Evolutionary conservation across 352 stramenopile genomes (phyloP).

Genomic region (Ophiocytium majus): DNA sequence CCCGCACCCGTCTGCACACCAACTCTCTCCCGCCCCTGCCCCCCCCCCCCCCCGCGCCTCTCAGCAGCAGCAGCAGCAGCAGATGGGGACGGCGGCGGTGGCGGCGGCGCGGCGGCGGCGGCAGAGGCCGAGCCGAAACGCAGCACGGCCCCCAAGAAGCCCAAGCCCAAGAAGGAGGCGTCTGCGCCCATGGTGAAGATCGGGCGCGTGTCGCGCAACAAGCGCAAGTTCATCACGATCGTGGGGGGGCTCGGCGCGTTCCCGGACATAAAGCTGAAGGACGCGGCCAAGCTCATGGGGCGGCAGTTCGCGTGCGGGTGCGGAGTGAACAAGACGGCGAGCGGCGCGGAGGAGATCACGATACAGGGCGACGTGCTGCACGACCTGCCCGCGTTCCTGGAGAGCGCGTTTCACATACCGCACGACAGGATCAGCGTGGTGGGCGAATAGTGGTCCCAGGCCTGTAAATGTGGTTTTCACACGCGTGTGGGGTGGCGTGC

Average conservation of each 20-base stretch:
- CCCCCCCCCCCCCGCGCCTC: background rate
- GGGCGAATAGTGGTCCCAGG: slow-evolving; percentile 12
- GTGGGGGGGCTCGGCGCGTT: slow-evolving; percentile 52
- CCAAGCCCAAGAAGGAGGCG: slow-evolving; percentile 30
- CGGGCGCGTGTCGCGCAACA: slow-evolving; percentile 48
- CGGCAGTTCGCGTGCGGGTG: slow-evolving; percentile 53
- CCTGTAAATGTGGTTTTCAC: no score
- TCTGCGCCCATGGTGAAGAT: slow-evolving; percentile 49
- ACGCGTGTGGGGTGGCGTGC: no score
- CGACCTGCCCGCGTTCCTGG: slow-evolving; percentile 50
- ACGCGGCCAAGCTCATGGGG: slow-evolving; percentile 55
- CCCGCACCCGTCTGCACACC: background rate
- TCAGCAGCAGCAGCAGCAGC: background rate
- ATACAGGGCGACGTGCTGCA: slow-evolving; percentile 57
- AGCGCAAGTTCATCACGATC: slow-evolving; percentile 55
- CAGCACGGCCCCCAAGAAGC: slow-evolving; percentile 34
- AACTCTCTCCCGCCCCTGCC: background rate
- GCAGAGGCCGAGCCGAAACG: background rate
- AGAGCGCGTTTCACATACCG: slow-evolving; percentile 40
- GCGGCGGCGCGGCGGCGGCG: background rate
- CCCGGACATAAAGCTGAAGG: slow-evolving; percentile 57
- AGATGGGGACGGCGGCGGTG: background rate
- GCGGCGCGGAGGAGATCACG: slow-evolving; percentile 52
- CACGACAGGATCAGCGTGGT: background rate
- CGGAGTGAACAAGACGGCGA: slow-evolving; percentile 50